Evolutionary conservation across 208 protist species (phyloP).

Genomic region (Acanthamoeba rhysodes): DNA sequence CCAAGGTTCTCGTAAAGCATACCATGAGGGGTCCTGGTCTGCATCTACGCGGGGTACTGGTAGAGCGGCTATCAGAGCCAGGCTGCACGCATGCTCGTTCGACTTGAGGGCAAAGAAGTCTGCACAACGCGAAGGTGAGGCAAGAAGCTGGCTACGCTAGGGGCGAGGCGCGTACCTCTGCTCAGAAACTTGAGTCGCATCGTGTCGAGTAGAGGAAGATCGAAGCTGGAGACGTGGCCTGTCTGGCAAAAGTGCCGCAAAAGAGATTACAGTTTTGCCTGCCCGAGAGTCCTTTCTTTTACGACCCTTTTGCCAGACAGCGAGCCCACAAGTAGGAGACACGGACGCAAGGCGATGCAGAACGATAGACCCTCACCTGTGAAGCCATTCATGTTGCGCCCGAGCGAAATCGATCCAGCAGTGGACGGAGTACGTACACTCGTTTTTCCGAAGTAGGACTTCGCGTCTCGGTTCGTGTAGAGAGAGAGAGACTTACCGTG

Average conservation of each 20-base stretch:
- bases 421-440: neutral
- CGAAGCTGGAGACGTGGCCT: too few species aligned
- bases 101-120: constrained; percentile 61
- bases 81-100: neutral
- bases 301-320: neutral
- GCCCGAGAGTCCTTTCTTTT: neutral
- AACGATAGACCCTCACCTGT: neutral
- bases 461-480: neutral
- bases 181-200: constrained; percentile 39
- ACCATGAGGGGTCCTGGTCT: neutral
- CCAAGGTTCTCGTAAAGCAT: neutral
- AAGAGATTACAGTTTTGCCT: neutral
- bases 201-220: too few species aligned
- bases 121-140: neutral
- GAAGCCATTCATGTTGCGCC: neutral
- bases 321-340: neutral
- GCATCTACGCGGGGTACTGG: neutral
- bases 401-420: neutral
- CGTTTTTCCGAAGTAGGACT: neutral
- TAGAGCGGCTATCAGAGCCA: neutral
- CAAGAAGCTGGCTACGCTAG: neutral
- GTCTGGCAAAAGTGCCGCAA: too few species aligned
- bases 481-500: neutral
- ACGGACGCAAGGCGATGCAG: neutral
- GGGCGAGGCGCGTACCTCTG: neutral